A percentile compares a stretch with the other conserved stretches of the same genome.
phyloP scores from a whole-genome alignment of 768 basidiomycete genomes.

The Russula foetens region DNA sequence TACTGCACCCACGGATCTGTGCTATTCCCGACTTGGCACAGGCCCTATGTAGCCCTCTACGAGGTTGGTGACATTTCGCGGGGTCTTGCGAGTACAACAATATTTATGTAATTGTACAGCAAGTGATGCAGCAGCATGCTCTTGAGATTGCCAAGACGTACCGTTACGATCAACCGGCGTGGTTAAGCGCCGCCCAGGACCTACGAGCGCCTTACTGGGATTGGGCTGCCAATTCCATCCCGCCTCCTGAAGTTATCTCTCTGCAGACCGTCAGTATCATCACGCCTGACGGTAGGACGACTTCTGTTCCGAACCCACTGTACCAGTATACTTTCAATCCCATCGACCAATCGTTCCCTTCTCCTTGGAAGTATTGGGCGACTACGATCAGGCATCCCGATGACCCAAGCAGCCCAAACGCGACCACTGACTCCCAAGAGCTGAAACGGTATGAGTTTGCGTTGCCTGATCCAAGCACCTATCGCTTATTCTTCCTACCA shows the following conservation, averaged over 20 bases:
- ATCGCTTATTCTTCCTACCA: background rate
- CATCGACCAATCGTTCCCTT: slow-evolving; percentile 17
- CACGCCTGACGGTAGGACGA: slow-evolving; percentile 26
- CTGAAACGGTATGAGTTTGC: slow-evolving; percentile 25
- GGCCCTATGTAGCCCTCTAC: slow-evolving; percentile 42
- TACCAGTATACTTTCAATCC: slow-evolving; percentile 31
- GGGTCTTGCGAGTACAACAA: background rate
- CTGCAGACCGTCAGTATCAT: slow-evolving; percentile 29
- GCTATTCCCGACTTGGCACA: slow-evolving; percentile 50
- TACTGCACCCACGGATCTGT: slow-evolving; percentile 50
- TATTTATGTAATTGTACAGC: slow-evolving; percentile 27
- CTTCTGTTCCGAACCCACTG: slow-evolving; percentile 30
- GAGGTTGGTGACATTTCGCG: slow-evolving; percentile 32
- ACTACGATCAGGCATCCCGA: slow-evolving; percentile 13
- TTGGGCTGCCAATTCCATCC: slow-evolving; percentile 36
- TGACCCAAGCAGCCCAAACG: background rate
- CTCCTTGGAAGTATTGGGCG: slow-evolving; percentile 1
- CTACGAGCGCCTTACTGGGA: slow-evolving; percentile 45
- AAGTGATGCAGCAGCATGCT: slow-evolving; percentile 38
- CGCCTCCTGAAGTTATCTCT: slow-evolving; percentile 34
- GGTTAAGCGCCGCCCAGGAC: slow-evolving; percentile 29
- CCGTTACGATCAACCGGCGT: slow-evolving; percentile 21
- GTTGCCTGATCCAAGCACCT: background rate
- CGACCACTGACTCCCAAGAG: slow-evolving; percentile 23
- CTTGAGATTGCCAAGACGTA: slow-evolving; percentile 36